phyloP scores from a whole-genome alignment of 768 basidiomycete species.

The Saitozyma sp. region DNA sequence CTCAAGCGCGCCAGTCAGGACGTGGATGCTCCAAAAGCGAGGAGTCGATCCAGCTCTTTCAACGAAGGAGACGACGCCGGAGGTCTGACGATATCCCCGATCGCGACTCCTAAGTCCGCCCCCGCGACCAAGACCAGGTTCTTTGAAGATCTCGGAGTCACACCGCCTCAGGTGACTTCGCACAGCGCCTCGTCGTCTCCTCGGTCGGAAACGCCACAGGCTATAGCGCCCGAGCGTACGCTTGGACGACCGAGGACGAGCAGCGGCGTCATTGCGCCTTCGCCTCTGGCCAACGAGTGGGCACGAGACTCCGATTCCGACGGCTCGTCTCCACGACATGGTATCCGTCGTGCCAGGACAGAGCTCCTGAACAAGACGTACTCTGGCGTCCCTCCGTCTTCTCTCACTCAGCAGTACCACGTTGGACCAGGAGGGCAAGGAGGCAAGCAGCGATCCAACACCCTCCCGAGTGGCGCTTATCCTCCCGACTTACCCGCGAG shows the following conservation, averaged over 20 bases:
- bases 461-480: constrained; percentile 21
- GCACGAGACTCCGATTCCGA: constrained; percentile 32
- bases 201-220: background rate
- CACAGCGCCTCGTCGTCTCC: background rate
- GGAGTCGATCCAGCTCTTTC: constrained; percentile 10
- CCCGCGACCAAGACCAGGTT: constrained; percentile 41
- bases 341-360: constrained; percentile 29
- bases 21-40: constrained; percentile 22
- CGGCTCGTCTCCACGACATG: constrained; percentile 13
- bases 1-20: constrained; percentile 38
- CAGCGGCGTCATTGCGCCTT: constrained; percentile 45
- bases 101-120: constrained; percentile 29
- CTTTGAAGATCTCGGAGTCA: constrained; percentile 25
- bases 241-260: constrained; percentile 26
- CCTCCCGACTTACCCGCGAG: too few relatives aligned
- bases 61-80: constrained; percentile 12
- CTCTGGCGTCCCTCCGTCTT: too few relatives aligned
- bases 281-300: constrained; percentile 48
- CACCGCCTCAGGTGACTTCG: background rate
- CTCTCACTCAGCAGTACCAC: too few relatives aligned
- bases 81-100: background rate
- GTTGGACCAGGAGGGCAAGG: too few relatives aligned
- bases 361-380: constrained; percentile 8
- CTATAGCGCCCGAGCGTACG: background rate
- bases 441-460: constrained; percentile 40